These are phyloP conservation scores for Meyerozyma carpophila DNA, from an alignment of 1,139 yeast species.

Conservation along the genomic window DNA sequence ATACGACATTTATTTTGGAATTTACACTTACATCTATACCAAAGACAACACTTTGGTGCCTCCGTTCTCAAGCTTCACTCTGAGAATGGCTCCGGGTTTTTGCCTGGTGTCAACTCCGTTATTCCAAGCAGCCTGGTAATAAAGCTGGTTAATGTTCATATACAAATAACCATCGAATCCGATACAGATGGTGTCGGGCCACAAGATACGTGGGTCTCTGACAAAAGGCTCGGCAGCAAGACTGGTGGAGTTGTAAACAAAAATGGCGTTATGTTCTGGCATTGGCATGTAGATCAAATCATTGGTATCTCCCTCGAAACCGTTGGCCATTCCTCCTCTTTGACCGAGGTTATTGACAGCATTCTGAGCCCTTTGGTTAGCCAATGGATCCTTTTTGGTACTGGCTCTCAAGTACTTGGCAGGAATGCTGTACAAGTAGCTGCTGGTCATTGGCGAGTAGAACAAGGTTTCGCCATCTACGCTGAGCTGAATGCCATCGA, in stretches of 20 bases:
- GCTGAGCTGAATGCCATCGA: background rate
- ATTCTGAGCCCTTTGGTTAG: background rate
- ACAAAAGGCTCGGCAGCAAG: background rate
- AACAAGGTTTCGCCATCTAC: background rate
- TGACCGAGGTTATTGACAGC: background rate
- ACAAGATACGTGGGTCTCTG: background rate
- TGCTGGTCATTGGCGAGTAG: constrained; percentile 1
- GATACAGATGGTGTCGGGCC: background rate
- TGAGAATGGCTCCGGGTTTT: background rate
- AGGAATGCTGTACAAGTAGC: constrained; percentile 1
- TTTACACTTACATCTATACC: no score
- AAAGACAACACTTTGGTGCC: background rate
- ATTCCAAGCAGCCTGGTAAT: background rate
- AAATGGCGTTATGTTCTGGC: constrained; percentile 1
- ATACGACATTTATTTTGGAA: no score
- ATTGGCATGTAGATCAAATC: background rate
- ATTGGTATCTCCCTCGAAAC: background rate
- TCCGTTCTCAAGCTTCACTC: background rate
- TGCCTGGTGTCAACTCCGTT: background rate
- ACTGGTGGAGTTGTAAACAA: background rate
- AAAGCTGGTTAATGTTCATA: background rate
- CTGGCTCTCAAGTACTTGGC: background rate
- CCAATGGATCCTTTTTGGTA: background rate
- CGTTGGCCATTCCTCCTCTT: background rate
- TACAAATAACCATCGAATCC: background rate